Evolutionary conservation across 257 asterid genomes (phyloP).

Genomic region (Rehmannia glutinosa): DNA sequence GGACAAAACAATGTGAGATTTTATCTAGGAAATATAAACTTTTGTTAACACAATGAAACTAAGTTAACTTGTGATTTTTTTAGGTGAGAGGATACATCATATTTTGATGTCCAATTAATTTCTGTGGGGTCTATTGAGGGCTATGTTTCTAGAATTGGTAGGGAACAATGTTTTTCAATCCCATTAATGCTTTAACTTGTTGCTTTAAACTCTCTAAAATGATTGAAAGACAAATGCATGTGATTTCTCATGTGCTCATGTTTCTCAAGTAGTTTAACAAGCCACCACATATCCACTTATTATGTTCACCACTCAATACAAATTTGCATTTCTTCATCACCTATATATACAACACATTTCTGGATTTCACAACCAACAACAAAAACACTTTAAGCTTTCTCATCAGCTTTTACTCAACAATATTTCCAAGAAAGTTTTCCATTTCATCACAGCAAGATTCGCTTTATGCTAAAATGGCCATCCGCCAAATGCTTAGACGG

Average conservation of each 20-base stretch:
- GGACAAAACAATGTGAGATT: too few species aligned
- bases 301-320: too few species aligned
- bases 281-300: too few species aligned
- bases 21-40: too few species aligned
- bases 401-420: too few species aligned
- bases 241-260: constrained; percentile 10
- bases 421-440: background rate
- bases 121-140: too few species aligned
- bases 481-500: constrained; percentile 2
- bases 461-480: constrained; percentile 7
- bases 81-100: too few species aligned
- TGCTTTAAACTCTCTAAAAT: background rate
- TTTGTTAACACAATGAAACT: too few species aligned
- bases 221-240: constrained; percentile 18
- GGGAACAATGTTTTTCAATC: background rate
- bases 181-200: background rate
- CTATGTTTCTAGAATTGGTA: too few species aligned
- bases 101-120: too few species aligned
- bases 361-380: background rate
- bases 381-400: background rate
- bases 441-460: background rate
- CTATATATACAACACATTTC: background rate
- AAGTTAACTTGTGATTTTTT: too few species aligned
- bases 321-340: background rate
- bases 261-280: background rate